Evolutionary conservation across 371 early-diverging fungal genomes (phyloP), one percentile per base, ranked within the genome.

Genomic region (Rhizopus sp.): DNA sequence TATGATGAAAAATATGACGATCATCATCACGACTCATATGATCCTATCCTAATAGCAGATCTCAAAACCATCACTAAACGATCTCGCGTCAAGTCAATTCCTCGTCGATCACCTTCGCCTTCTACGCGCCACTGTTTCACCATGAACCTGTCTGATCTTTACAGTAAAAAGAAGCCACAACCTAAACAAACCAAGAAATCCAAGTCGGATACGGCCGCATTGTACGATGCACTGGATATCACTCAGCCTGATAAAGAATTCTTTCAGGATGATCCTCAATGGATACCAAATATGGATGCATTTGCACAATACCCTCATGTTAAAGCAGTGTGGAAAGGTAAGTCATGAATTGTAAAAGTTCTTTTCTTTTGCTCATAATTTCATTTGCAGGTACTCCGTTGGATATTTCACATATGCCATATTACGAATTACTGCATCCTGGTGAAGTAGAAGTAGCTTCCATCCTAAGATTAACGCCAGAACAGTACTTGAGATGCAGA

Each of bases 391-490:
- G 82, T 7, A 73, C 79, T 39, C 84, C 83, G 12, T 48, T 82
- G 45, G 59, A 71, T 15, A 73, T 86, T 48, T 41, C 56, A 39
- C 63, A 59, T 50, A 63, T 80, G 56, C 80, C 78, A 50, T 68
- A 75, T 54, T 80, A 69, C 55, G 69, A 78, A 16, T 59, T 55
- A 29, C 68, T 89, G 10, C 86, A 88, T 35, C 75, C 79, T 3
- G 77, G 84, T 32, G 90, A 89, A 64, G 75, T 56, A 4, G 66
- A 75, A 34, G 83, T 87, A 64, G 87, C 88, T 29, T 88, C 88
- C 15, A 84, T 83, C 2, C 73, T 89, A 53, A 85, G 90, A 46
- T 73, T 89, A 13, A 77, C 82, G n/a, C 90, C 90, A 0, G 86
- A 86, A 45, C 88, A 88, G 65, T 89, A 87, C 57, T 63, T 89